Evolutionary conservation across 1,139 yeast genomes (phyloP).

Genomic region (Saccharomyces hybrid): DNA sequence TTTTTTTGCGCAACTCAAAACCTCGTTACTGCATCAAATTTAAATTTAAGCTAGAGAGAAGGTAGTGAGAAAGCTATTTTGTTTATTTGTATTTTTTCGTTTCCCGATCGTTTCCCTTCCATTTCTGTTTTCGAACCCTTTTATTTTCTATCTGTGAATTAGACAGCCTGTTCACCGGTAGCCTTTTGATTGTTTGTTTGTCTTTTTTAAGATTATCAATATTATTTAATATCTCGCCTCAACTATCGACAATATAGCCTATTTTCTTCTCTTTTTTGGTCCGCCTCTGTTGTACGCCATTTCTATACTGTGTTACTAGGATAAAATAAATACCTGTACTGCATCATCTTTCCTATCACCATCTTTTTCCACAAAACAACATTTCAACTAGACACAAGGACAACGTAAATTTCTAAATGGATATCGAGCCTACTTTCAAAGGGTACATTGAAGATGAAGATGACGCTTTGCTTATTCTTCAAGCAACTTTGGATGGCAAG

Average conservation of each 20-base stretch:
- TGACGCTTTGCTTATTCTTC: slow-evolving; percentile 73
- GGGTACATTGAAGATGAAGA: slow-evolving; percentile 80
- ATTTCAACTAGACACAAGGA: neutral
- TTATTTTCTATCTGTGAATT: neutral
- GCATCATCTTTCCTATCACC: neutral
- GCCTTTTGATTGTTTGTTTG: neutral
- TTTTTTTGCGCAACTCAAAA: neutral
- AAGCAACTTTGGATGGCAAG: slow-evolving; percentile 58
- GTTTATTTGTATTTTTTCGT: neutral
- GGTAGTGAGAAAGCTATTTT: neutral
- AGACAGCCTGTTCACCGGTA: neutral
- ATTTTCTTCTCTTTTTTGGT: neutral
- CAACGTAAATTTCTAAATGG: slow-evolving; percentile 10
- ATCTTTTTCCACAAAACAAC: neutral
- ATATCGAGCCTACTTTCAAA: slow-evolving; percentile 49
- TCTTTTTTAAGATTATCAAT: neutral
- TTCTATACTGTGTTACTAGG: neutral
- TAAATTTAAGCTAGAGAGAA: neutral
- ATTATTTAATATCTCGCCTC: neutral
- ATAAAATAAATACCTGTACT: neutral
- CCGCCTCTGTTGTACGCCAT: neutral
- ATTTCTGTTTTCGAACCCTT: neutral
- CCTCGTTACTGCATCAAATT: neutral
- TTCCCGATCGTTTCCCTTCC: neutral
- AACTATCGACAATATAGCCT: neutral